These are phyloP conservation scores for Piromyces finnis DNA, from an alignment of 192 early-diverging fungal species.

Conservation along the genomic window DNA sequence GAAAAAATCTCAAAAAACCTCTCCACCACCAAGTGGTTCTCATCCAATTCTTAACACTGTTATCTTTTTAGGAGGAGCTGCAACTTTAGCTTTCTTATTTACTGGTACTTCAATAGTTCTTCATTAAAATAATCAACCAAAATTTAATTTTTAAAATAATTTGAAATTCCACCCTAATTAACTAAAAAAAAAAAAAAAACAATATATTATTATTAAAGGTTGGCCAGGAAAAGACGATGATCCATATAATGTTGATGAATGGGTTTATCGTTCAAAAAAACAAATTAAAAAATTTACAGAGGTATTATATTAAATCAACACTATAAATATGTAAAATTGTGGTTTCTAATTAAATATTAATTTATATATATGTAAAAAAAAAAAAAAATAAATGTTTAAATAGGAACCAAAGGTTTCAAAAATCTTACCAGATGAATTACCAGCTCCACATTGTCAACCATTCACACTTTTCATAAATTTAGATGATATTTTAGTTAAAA, in stretches of 20 bases:
- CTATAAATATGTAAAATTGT: no score
- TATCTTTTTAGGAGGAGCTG: neutral
- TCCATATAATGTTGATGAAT: neutral
- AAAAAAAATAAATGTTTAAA: neutral
- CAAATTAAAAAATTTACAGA: neutral
- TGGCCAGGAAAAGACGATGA: neutral
- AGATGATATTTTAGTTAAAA: conserved; percentile 80
- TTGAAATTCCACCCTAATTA: no score
- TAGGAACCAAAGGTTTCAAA: conserved; percentile 15
- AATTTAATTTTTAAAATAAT: no score
- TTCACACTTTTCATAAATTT: conserved; percentile 91
- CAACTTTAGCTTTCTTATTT: neutral
- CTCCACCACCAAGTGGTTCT: neutral
- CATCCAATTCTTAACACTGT: neutral
- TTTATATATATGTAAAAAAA: no score
- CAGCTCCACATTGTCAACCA: conserved; percentile 55
- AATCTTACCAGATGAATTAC: conserved; percentile 77
- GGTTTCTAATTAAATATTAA: no score
- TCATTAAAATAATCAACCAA: no score
- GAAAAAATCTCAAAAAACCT: neutral
- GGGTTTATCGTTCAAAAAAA: neutral
- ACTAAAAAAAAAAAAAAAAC: no score
- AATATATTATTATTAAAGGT: neutral
- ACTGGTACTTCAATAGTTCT: no score
- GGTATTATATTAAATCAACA: neutral